Evolutionary conservation across 2,329 filamentous ascomycete genomes (phyloP).

Genomic region (Oidium heveae): DNA sequence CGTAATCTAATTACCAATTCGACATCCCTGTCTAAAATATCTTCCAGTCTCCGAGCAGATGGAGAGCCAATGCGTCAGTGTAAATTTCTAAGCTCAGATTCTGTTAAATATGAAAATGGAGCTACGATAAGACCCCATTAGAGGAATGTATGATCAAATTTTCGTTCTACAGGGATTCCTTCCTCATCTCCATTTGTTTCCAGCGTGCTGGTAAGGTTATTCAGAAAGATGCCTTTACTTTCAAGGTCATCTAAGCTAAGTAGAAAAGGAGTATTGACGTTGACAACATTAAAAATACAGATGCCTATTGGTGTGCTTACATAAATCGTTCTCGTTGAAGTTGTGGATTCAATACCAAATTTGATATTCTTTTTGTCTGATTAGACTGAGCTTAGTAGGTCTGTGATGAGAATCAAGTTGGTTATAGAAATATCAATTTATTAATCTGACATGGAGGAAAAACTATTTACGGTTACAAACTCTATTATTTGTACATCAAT

Average conservation of each 20-base stretch:
- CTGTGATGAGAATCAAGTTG: too few species aligned
- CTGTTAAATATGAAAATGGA: not conserved
- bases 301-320: not conserved
- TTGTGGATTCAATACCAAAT: not conserved
- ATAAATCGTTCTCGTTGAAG: not conserved
- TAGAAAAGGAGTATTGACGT: not conserved
- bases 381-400: not conserved
- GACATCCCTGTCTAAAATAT: not conserved
- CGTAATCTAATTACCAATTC: too few species aligned
- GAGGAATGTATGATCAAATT: not conserved
- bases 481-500: too few species aligned
- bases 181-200: not conserved
- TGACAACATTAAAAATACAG: not conserved
- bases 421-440: too few species aligned
- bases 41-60: not conserved
- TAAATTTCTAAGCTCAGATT: not conserved
- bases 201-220: not conserved
- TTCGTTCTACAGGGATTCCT: not conserved
- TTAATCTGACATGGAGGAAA: too few species aligned
- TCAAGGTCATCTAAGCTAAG: not conserved
- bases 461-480: too few species aligned
- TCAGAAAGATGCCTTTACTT: not conserved
- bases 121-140: not conserved
- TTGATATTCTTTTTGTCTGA: not conserved
- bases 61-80: not conserved